Conservation (phyloP, 257 asterid species). For the Solanum rostratum region DNA sequence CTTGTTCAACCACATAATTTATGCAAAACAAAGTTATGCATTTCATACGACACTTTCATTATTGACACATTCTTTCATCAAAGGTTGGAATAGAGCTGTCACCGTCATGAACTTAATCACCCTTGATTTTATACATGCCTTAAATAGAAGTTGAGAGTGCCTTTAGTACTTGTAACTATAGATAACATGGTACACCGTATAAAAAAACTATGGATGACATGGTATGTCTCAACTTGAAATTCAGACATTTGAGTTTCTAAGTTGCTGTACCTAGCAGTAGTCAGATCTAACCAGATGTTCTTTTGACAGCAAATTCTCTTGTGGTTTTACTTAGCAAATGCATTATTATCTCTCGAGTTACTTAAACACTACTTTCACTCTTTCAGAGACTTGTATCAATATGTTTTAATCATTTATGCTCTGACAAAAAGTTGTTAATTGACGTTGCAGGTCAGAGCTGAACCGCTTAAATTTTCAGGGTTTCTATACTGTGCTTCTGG, state of each 20-base stretch:
- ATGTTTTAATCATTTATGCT: neutral
- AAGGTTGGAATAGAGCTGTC: neutral
- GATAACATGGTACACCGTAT: neutral
- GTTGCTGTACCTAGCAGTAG: neutral
- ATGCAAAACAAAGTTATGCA: neutral
- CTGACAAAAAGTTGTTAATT: neutral
- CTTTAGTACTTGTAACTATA: neutral
- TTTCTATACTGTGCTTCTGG: slow-evolving; percentile 58
- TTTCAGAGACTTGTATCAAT: neutral
- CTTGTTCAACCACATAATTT: neutral
- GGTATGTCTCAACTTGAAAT: neutral
- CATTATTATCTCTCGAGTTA: neutral
- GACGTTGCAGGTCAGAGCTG: slow-evolving; percentile 53
- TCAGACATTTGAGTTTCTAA: neutral
- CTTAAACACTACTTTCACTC: neutral
- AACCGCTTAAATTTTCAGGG: slow-evolving; percentile 65
- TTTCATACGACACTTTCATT: neutral
- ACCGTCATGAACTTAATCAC: neutral
- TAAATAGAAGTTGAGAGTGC: neutral
- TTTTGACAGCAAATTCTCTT: neutral
- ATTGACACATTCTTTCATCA: neutral
- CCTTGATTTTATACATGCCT: neutral
- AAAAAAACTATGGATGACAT: neutral
- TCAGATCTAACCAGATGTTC: neutral
- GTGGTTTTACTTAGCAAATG: neutral